Percentiles rank a stretch among this genome's conserved stretches.
These are phyloP conservation scores for Dryas drummondii DNA, from an alignment of 306 rosid genomes.

Conservation along the genomic window DNA sequence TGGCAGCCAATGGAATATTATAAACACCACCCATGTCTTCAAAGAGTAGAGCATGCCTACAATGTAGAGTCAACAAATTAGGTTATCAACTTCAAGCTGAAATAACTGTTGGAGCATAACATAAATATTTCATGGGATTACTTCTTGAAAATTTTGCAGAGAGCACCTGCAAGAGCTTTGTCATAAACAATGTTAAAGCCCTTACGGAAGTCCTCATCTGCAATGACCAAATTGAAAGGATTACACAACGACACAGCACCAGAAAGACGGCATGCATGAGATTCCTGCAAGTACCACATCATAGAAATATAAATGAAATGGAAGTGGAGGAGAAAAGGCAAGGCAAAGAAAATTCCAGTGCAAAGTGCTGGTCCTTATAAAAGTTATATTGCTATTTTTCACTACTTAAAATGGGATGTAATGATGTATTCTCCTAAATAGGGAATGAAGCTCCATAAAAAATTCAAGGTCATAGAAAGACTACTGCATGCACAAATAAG, in stretches of 20 bases:
- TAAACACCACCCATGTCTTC: slow-evolving; percentile 73
- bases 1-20: slow-evolving; percentile 65
- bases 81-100: slow-evolving; percentile 19
- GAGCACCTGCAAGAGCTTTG: slow-evolving; percentile 69
- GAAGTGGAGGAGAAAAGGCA: slow-evolving; percentile 1
- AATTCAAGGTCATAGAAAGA: not conserved
- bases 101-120: slow-evolving; percentile 12
- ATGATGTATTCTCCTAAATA: not conserved
- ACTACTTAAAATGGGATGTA: not conserved
- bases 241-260: slow-evolving; percentile 97
- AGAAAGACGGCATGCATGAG: slow-evolving; percentile 59
- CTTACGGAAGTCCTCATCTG: slow-evolving; percentile 87
- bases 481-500: not conserved
- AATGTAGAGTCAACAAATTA: slow-evolving; percentile 15
- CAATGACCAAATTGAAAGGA: slow-evolving; percentile 85
- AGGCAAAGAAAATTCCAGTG: slow-evolving; percentile 1
- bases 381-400: not conserved
- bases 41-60: slow-evolving; percentile 79
- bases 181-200: slow-evolving; percentile 84
- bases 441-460: not conserved
- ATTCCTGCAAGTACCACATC: slow-evolving; percentile 59
- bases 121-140: slow-evolving; percentile 34
- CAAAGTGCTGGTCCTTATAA: not conserved
- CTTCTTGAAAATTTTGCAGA: slow-evolving; percentile 69
- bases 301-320: slow-evolving; percentile 17